Evolutionary conservation across 23 red algal species (phyloP).

Genomic region (Agarophyton chilense): DNA sequence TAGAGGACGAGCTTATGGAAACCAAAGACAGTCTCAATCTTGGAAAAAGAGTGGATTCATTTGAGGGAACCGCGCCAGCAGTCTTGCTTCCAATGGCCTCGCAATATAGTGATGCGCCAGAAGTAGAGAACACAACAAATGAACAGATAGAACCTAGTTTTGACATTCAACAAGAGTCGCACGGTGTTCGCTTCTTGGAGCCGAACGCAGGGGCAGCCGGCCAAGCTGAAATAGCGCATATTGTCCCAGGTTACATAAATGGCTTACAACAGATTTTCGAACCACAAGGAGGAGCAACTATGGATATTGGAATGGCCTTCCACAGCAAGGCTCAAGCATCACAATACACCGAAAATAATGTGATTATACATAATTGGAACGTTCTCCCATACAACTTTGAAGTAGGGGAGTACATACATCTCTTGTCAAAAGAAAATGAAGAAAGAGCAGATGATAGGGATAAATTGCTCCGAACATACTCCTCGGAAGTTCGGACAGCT

Average conservation of each 20-base stretch:
- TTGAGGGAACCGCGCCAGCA: constrained; percentile 1
- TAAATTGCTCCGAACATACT: background rate
- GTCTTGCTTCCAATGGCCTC: constrained; percentile 8
- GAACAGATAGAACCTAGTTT: background rate
- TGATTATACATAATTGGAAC: constrained; percentile 13
- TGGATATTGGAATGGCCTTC: background rate
- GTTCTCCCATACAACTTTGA: background rate
- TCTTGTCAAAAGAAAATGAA: background rate
- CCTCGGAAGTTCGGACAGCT: background rate
- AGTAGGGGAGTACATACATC: background rate
- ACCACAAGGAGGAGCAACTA: background rate
- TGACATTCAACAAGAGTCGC: background rate
- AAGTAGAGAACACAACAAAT: background rate
- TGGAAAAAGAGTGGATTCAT: background rate
- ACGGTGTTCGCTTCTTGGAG: background rate
- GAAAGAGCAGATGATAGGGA: background rate
- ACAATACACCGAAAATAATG: background rate
- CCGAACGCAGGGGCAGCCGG: background rate
- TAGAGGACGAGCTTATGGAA: constrained; percentile 2
- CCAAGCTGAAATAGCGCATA: background rate
- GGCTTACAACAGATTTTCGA: background rate
- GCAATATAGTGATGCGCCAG: background rate
- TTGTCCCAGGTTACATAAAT: background rate
- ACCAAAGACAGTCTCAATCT: constrained; percentile 9
- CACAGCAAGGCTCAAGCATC: background rate